Base-by-base conservation (phyloP, 176 grass and related monocot species). In the Ensete glaucum region DNA sequence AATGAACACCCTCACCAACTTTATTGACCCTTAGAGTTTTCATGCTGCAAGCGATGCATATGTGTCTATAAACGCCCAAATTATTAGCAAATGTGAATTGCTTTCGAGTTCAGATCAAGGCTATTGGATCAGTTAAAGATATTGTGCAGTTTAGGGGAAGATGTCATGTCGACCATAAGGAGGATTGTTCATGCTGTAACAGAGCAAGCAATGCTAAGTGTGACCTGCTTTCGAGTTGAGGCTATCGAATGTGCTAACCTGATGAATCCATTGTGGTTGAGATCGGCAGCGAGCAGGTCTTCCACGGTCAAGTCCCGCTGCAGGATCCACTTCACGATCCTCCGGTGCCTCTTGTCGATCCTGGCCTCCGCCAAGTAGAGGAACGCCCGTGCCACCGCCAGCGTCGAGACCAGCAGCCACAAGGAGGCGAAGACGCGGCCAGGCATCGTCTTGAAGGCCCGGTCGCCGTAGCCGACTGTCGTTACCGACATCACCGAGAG, bases 401-500 rank as follows among this genome's bases (percentile, higher is more conserved):
- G 54, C 71, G 86, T 96, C 80, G 86, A 89, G 62, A 92, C 75
- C 11, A 96, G 64, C 73, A 89, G 27, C 73, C 92, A 96, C 24
- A 89, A 34, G 0, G 89, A 82, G 21, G 89, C 92, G 68, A 90
- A 87, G 9, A 92, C 53, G 65, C 92, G 84, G 60, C 92, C 92
- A 15, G 58, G 77, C 88, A 83, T 56, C 58, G 89, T 96, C 71
- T 76, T 84, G 84, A 96, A 92, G 20, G 82, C 29, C 63, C 83
- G 82, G 73, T 96, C 86, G 26, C 86, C 84, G 78, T 89, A 92
- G 54, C 89, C 92, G 79, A 96, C 89, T 64, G 89, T 89, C 75
- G 89, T 96, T 49, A 96, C 86, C n/a, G 92, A 96, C 75, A 88
- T 92, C 50, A 92, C 89, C 50, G 92, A 87, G 22, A 87, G 78